A percentile compares a stretch with the other conserved stretches of the same genome.
Conservation (phyloP, 176 grass and related monocot genomes). For the Phyllostachys edulis region DNA sequence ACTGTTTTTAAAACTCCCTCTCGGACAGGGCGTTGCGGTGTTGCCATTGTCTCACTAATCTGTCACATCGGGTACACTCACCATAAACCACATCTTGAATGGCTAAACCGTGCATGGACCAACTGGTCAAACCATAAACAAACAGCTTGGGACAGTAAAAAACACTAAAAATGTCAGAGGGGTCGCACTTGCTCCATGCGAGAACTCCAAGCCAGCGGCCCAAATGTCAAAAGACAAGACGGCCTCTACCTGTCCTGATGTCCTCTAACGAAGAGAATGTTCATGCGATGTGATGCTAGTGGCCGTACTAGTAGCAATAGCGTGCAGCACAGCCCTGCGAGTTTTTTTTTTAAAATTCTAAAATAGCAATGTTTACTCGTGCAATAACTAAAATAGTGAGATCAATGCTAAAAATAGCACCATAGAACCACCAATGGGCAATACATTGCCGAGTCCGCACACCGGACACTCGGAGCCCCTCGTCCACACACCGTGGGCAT, state of each 20-base stretch:
- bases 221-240: not conserved
- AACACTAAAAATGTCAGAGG: not conserved
- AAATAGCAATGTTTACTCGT: too few relatives aligned
- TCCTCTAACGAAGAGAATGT: constrained; percentile 9
- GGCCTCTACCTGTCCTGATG: not conserved
- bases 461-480: too few relatives aligned
- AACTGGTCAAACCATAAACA: not conserved
- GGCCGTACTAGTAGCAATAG: rapidly evolving
- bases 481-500: too few relatives aligned
- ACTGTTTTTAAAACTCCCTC: not conserved
- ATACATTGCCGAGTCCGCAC: too few relatives aligned
- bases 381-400: too few relatives aligned
- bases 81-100: not conserved
- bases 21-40: not conserved
- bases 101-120: not conserved
- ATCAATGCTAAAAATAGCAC: too few relatives aligned
- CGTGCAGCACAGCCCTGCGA: not conserved
- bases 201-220: not conserved
- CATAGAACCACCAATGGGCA: too few relatives aligned
- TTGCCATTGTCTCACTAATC: not conserved
- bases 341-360: too few relatives aligned
- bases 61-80: not conserved
- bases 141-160: not conserved
- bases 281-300: not conserved
- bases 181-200: constrained; percentile 6